Evolutionary conservation across 768 basidiomycete species (phyloP).

Genomic region (Pleurotus citrinopileatus): DNA sequence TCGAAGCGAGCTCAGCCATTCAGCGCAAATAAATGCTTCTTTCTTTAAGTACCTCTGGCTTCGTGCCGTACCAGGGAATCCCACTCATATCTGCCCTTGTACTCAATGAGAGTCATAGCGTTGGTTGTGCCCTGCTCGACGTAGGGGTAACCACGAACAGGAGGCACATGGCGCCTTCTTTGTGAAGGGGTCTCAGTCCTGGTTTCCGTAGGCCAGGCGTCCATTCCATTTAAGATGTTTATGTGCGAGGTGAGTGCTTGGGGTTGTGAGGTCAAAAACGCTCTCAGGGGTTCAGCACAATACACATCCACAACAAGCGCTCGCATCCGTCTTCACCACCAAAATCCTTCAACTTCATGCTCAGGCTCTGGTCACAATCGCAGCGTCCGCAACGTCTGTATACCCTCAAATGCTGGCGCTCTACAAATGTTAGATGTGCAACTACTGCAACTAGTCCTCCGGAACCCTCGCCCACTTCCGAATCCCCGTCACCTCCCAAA

Average conservation of each 20-base stretch:
- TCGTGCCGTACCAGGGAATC: constrained; percentile 32
- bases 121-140: constrained; percentile 56
- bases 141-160: constrained; percentile 43
- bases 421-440: constrained; percentile 31
- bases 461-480: constrained; percentile 19
- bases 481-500: constrained; percentile 39
- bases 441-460: constrained; percentile 28
- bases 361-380: constrained; percentile 1
- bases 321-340: background rate
- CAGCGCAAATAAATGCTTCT: constrained; percentile 1
- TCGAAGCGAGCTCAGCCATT: background rate
- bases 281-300: background rate
- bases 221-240: constrained; percentile 59
- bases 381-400: constrained; percentile 1
- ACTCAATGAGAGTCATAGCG: constrained; percentile 51
- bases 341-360: background rate
- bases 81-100: constrained; percentile 51
- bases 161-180: constrained; percentile 26
- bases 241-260: background rate
- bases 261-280: background rate
- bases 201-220: constrained; percentile 64
- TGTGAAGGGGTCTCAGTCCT: constrained; percentile 24
- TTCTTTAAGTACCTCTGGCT: constrained; percentile 19
- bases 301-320: constrained; percentile 3
- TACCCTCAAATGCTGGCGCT: constrained; percentile 32